Conservation (phyloP, 2,329 filamentous ascomycete species). For the Alternaria ventricosa region DNA sequence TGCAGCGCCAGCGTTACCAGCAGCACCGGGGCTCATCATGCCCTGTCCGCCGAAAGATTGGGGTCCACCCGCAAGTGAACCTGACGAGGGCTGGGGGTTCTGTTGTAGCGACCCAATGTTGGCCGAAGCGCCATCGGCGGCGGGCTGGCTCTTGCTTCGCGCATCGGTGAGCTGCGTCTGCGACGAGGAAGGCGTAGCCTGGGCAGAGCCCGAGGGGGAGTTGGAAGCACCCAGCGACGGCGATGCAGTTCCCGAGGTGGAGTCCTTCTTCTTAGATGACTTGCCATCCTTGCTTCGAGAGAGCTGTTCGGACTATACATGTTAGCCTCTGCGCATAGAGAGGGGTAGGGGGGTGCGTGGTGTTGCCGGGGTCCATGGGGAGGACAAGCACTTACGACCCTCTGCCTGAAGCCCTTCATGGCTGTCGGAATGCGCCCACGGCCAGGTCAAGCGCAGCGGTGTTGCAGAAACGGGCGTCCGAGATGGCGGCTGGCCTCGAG, state of each 20-base stretch:
- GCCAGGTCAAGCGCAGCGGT: conserved; percentile 39
- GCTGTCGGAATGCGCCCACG: conserved; percentile 55
- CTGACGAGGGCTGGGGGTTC: conserved; percentile 40
- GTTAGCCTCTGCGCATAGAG: conserved; percentile 55
- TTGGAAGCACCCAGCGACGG: conserved; percentile 68
- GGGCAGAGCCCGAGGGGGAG: conserved; percentile 66
- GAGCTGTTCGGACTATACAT: conserved; percentile 76
- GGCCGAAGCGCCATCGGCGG: conserved; percentile 39
- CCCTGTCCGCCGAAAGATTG: conserved; percentile 45
- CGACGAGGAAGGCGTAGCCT: conserved; percentile 84
- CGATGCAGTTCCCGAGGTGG: conserved; percentile 73
- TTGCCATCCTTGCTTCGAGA: conserved; percentile 89
- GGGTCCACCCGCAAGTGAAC: conserved; percentile 35
- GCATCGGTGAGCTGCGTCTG: conserved; percentile 84
- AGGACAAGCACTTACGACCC: conserved; percentile 76
- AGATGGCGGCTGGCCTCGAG: conserved; percentile 31
- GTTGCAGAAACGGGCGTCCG: conserved; percentile 33
- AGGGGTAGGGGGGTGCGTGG: conserved; percentile 27
- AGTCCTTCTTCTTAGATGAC: conserved; percentile 72
- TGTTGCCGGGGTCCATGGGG: conserved; percentile 28
- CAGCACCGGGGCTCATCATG: conserved; percentile 39
- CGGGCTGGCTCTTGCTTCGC: conserved; percentile 78
- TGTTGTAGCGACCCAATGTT: conserved; percentile 37
- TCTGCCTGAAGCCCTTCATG: conserved; percentile 98
- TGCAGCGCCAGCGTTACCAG: conserved; percentile 56